Conservation (phyloP, 805 yeast genomes). For the Zygosaccharomyces lentus region DNA sequence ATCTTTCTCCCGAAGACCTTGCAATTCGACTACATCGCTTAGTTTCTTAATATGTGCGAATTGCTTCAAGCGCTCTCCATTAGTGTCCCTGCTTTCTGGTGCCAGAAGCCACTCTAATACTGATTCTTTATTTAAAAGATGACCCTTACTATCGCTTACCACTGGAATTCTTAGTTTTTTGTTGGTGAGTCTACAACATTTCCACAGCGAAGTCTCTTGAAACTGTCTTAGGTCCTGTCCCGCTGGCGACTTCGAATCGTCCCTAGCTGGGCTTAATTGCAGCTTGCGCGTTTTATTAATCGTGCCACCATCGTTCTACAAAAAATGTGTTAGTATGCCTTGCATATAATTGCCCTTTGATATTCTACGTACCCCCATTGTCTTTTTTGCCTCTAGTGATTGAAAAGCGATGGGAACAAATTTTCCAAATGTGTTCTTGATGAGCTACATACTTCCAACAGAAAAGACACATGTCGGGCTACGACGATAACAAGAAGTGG, state of each 20-base stretch:
- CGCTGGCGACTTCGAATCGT: constrained; percentile 5
- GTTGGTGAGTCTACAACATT: constrained; percentile 45
- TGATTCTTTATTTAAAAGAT: constrained; percentile 58
- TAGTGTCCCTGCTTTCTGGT: constrained; percentile 24
- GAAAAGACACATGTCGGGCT: not conserved
- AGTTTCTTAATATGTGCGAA: constrained; percentile 37
- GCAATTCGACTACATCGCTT: constrained; percentile 44
- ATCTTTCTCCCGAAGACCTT: constrained; percentile 27
- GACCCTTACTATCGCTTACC: constrained; percentile 67
- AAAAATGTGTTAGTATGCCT: constrained; percentile 5
- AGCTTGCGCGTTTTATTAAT: constrained; percentile 54
- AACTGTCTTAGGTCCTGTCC: constrained; percentile 19
- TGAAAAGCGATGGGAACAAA: not conserved
- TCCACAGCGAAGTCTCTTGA: constrained; percentile 37
- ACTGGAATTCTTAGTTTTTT: constrained; percentile 47
- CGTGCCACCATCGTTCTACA: constrained; percentile 67
- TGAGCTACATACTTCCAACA: not conserved
- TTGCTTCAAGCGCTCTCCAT: constrained; percentile 24
- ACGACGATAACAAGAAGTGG: not conserved
- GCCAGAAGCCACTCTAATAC: constrained; percentile 52
- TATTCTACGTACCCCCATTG: constrained; percentile 13
- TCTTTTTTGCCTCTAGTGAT: not conserved
- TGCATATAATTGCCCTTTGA: not conserved
- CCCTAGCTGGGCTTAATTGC: constrained; percentile 13
- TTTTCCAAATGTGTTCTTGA: not conserved